These are phyloP conservation scores for Calamus simplicifolius DNA, from an alignment of 176 grass and related monocot species.

Conservation along the genomic window DNA sequence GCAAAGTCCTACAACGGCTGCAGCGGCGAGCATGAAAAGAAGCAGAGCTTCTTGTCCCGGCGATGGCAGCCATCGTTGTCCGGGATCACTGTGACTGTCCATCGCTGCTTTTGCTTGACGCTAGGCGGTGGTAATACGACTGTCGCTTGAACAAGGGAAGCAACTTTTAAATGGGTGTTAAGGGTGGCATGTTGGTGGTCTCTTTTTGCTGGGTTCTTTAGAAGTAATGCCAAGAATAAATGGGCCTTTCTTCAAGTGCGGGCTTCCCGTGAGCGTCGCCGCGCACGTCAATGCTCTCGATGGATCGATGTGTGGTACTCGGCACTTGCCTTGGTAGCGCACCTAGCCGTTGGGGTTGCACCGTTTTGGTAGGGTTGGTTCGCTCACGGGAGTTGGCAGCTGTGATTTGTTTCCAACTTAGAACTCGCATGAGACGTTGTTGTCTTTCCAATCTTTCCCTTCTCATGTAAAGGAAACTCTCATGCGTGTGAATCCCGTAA, in stretches of 20 bases:
- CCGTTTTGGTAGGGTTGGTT: no score
- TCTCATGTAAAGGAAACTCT: no score
- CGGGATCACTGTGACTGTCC: neutral
- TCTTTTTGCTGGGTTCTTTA: neutral
- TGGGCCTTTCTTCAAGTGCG: neutral
- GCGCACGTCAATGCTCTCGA: neutral
- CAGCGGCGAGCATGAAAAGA: neutral
- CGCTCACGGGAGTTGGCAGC: no score
- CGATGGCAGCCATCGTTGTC: neutral
- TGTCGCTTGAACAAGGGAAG: no score
- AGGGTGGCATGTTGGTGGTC: neutral
- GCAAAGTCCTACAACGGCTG: neutral
- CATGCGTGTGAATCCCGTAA: no score
- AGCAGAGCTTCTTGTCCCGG: neutral
- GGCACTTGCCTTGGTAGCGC: no score
- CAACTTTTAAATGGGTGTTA: neutral
- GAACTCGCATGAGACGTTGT: no score
- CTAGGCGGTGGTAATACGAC: no score
- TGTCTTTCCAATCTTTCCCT: no score
- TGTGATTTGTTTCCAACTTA: no score
- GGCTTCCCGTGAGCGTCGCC: constrained; percentile 4
- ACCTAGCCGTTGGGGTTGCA: no score
- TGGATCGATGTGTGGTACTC: no score
- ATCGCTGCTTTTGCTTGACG: neutral
- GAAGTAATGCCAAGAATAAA: neutral